Evolutionary conservation across 2,329 filamentous ascomycete genomes (phyloP), one percentile per base, ranked within the genome.

Genomic region (Pestalotiopsis sp.): DNA sequence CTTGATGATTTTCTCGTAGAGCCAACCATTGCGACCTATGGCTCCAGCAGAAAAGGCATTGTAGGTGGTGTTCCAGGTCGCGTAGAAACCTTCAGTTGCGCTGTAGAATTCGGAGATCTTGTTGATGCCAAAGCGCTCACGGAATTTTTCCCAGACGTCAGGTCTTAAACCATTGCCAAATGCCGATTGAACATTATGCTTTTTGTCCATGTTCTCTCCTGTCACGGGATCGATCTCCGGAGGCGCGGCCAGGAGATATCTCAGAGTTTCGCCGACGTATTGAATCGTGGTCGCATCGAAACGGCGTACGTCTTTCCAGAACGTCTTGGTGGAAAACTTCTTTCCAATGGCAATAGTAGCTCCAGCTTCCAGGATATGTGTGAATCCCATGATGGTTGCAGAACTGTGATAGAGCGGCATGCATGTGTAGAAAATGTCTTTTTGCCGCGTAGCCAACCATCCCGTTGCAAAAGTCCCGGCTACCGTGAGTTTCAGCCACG

Each of bases 321-420:
- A 96, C 1, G 84, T 89, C 70, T 87, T 87, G 2, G 91, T 92
- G 2, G 92, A 94, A 82, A 97, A 97, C 74, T 91, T 93, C 73
- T 89, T 90, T 61, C 92, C 92, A 17, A 97, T 81, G 31, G 92
- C 88, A 65, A 95, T 82, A 0, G 94, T 92, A 49, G 85, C 86
- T 57, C 91, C 91, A 0, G 81, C 80, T 67, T 86, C 78, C 39
- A 96, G 78, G 27, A 88, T 86, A 61, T 89, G 84, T 62, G 86
- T 79, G 68, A 95, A 87, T 27, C 91, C 93, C 58, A 97, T 85
- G 6, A 96, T 74, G 4, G 89, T 83, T 13, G 92, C 94, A 0
- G 94, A 94, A 56, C 92, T 91, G 82, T 97, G 94, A 77, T 97
- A 97, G 6, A 97, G 85, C 0, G 94, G 94, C 93, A 97, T 97